Percentiles rank a stretch among this genome's conserved stretches.
Conservation (phyloP, 192 early-diverging fungal species). For the Coemansia sp. region DNA sequence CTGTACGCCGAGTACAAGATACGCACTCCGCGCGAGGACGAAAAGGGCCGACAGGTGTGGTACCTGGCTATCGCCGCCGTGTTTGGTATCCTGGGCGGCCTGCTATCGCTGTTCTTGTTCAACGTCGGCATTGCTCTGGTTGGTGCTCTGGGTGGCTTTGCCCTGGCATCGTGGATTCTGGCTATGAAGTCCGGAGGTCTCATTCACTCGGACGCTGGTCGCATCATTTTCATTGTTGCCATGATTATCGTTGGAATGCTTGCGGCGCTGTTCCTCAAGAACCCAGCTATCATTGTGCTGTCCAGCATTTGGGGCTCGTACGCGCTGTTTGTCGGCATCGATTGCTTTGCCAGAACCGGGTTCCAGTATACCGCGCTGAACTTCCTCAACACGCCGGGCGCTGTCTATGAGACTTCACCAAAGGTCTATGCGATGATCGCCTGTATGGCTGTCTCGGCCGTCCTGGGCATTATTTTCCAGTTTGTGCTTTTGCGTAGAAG, state of each 20-base stretch:
- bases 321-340: constrained; percentile 74
- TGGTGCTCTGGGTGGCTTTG: constrained; percentile 76
- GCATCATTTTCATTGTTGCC: constrained; percentile 67
- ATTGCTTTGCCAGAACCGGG: constrained; percentile 77
- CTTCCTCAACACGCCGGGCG: constrained; percentile 55
- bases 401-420: constrained; percentile 51
- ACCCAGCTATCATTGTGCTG: constrained; percentile 63
- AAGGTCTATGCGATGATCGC: constrained; percentile 72
- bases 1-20: constrained; percentile 43
- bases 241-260: constrained; percentile 62
- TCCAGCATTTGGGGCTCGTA: constrained; percentile 79
- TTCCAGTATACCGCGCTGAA: constrained; percentile 59
- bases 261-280: constrained; percentile 62
- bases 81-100: constrained; percentile 66
- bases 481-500: constrained; percentile 55
- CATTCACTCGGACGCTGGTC: constrained; percentile 61
- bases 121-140: constrained; percentile 70
- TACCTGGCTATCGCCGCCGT: constrained; percentile 60
- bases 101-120: constrained; percentile 63
- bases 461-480: constrained; percentile 67
- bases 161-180: constrained; percentile 69
- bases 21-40: constrained; percentile 41
- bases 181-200: constrained; percentile 60
- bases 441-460: constrained; percentile 59
- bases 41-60: constrained; percentile 39